phyloP scores from a whole-genome alignment of 1,139 yeast species.

The Sugiyamaella pinicola region DNA sequence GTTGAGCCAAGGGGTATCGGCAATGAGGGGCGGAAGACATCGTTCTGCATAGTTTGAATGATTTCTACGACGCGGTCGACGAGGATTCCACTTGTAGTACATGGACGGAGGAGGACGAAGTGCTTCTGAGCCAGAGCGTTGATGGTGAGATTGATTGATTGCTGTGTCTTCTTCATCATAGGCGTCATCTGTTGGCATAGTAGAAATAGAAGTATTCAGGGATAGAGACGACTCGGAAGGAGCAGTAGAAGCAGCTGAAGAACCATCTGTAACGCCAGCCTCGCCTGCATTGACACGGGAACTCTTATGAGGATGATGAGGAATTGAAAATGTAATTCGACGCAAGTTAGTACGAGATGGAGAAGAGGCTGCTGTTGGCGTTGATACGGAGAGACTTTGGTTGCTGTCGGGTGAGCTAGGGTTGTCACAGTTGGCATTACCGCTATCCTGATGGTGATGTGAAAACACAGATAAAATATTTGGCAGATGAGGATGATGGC shows the following conservation, averaged over 20 bases:
- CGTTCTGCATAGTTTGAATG: constrained; percentile 39
- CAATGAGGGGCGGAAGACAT: constrained; percentile 38
- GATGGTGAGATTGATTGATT: constrained; percentile 10
- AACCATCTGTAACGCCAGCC: background rate
- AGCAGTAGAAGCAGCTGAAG: background rate
- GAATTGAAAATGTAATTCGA: constrained; percentile 7
- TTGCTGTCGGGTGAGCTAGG: background rate
- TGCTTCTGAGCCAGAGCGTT: background rate
- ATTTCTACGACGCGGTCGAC: constrained; percentile 30
- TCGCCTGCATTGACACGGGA: background rate
- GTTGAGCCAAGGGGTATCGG: constrained; percentile 41
- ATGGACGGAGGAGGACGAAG: constrained; percentile 13
- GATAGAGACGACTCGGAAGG: constrained; percentile 1
- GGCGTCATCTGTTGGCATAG: too few relatives aligned
- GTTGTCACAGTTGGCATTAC: background rate
- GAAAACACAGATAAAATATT: constrained; percentile 19
- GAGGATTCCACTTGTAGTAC: constrained; percentile 37
- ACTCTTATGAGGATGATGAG: constrained; percentile 10
- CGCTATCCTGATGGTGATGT: constrained; percentile 3
- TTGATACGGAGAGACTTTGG: background rate
- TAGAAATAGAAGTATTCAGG: background rate
- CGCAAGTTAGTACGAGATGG: constrained; percentile 6
- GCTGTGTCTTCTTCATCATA: constrained; percentile 27
- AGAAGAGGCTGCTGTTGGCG: constrained; percentile 1
- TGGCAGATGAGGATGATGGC: constrained; percentile 14